A percentile compares a stretch with the other conserved stretches of the same genome.
Conservation (phyloP, 2,329 filamentous ascomycete genomes). For the Tolypocladium ovalisporum region DNA sequence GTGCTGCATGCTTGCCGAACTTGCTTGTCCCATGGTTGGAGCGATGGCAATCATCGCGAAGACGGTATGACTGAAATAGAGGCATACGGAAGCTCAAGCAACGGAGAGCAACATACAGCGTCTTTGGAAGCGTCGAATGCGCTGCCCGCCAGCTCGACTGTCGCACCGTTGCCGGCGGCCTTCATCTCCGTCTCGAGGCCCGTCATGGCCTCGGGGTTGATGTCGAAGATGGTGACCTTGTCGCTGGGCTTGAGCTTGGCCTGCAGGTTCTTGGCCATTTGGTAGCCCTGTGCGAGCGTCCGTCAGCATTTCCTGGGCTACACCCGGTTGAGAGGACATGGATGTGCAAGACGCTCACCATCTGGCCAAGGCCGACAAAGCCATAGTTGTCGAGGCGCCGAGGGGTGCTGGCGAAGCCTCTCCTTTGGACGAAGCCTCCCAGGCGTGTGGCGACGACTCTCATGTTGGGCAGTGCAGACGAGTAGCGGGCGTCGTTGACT, state of each 20-base stretch:
- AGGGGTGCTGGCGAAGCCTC: conserved; percentile 39
- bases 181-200: conserved; percentile 37
- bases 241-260: conserved; percentile 41
- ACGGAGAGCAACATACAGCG: conserved; percentile 30
- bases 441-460: conserved; percentile 11
- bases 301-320: conserved; percentile 2
- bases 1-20: too few relatives aligned
- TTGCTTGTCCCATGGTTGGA: conserved; percentile 18
- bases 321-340: not conserved
- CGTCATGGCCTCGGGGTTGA: conserved; percentile 38
- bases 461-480: conserved; percentile 5
- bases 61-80: not conserved
- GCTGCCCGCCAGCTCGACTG: conserved; percentile 31
- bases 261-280: conserved; percentile 53
- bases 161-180: conserved; percentile 31
- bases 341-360: conserved; percentile 38
- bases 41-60: conserved; percentile 18
- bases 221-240: conserved; percentile 43
- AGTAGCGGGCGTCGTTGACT: not conserved
- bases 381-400: conserved; percentile 41
- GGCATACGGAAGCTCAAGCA: not conserved
- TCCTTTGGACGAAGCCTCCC: conserved; percentile 23
- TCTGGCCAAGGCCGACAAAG: conserved; percentile 50
- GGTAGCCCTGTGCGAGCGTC: conserved; percentile 36
- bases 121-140: conserved; percentile 38